Evolutionary conservation across 495 filamentous ascomycete genomes (phyloP), one percentile per base, ranked within the genome.

Genomic region (Xylaria venustula): DNA sequence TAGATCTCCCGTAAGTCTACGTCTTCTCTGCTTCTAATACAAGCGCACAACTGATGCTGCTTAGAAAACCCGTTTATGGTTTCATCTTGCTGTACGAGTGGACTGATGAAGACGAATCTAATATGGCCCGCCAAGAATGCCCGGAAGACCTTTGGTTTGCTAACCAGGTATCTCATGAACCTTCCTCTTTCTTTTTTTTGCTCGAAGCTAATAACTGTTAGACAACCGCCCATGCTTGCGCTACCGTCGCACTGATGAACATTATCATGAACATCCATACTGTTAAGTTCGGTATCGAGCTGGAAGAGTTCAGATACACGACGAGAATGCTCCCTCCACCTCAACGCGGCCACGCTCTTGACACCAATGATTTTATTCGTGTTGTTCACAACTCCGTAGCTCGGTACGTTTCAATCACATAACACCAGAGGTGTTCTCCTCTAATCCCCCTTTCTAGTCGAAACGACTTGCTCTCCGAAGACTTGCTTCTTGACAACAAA

Each of bases 101-200:
- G 74, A 76, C 83, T 44, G 79, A 85, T 59, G 83, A 88, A 61
- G 65, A 73, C 36, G 83, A 65, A 25, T 58, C 63, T 32, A 63
- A 56, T 15, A 62, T 71, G 12, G 67, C 66, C 23, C 48, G 63
- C 1, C 64, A 75, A 41, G 53, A 63, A 41, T 90, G 87, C 60
- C 88, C 90, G 0, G 77, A 86, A 17, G 78, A 87, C 22, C 73
- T 97, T 28, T 98, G 94, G 94, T 97, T 97, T 74, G 92, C 92
- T 14, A 97, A 97, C 66, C 94, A 98, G 77, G 89, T 90, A 64
- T 46, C 76, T 60, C 20, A 15, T 32, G 28, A 8, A 51, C 19
- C 12, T 36, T 12, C 45, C n/a, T n/a, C n/a, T 14, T 50, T 57
- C 32, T 8, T 23, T 0, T 23, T 5, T 14, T 49, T 4, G 22